Percentiles rank a stretch among this genome's conserved stretches.
phyloP scores from a whole-genome alignment of 2,329 filamentous ascomycete genomes.

The Aureobasidium uvarum region DNA sequence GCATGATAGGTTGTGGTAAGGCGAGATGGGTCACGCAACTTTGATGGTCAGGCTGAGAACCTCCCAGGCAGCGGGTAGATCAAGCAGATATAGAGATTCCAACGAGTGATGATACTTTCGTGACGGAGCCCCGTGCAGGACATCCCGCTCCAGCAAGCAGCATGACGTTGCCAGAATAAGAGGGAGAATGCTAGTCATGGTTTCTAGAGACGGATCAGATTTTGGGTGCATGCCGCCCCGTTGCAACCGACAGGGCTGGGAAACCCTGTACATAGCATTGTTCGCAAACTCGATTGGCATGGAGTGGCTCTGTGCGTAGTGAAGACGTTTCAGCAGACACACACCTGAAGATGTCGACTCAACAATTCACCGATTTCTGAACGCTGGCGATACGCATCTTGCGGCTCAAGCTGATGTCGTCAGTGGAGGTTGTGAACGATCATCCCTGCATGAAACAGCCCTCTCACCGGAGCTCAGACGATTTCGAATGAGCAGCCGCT shows the following conservation, averaged over 20 bases:
- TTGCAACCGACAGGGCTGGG: not conserved
- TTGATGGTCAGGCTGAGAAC: not conserved
- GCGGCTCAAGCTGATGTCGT: not conserved
- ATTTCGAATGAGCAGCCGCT: not conserved
- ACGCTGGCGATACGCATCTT: not conserved
- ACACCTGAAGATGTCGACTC: not conserved
- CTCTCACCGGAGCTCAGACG: not conserved
- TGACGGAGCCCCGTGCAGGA: constrained; percentile 1
- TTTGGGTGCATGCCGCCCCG: constrained; percentile 6
- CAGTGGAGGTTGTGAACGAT: not conserved
- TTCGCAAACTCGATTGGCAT: not conserved
- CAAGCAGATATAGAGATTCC: not conserved
- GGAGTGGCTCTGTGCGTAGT: not conserved
- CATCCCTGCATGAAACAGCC: constrained; percentile 13
- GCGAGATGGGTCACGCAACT: not conserved
- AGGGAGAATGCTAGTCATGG: not conserved
- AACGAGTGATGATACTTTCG: not conserved
- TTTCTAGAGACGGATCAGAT: constrained; percentile 4
- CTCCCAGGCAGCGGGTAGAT: not conserved
- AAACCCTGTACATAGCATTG: not conserved
- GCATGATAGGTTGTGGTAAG: not conserved
- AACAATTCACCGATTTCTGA: not conserved
- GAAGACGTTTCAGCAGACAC: not conserved
- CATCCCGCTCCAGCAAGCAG: constrained; percentile 2
- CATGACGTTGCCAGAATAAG: constrained; percentile 11